Percentiles rank a stretch among this genome's conserved stretches.
Conservation (phyloP, 2,329 filamentous ascomycete species). For the Ramularia endophylla region DNA sequence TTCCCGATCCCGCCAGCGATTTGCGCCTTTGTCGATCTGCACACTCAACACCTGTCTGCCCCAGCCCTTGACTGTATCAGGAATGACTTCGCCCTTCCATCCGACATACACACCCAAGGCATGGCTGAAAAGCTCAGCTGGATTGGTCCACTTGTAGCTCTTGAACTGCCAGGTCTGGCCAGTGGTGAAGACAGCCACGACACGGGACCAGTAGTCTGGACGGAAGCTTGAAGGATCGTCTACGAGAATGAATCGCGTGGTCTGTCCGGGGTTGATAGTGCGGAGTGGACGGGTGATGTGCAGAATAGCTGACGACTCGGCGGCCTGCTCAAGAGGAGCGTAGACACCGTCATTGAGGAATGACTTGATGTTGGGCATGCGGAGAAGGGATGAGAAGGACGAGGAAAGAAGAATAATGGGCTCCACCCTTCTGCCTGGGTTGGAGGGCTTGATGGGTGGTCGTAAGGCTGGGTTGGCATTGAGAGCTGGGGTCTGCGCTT, state of each 20-base stretch:
- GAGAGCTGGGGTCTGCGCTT: slow-evolving; percentile 41
- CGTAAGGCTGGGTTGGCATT: slow-evolving; percentile 32
- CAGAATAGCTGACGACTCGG: slow-evolving; percentile 64
- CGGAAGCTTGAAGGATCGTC: slow-evolving; percentile 93
- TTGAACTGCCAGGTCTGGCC: slow-evolving; percentile 99
- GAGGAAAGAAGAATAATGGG: slow-evolving; percentile 97
- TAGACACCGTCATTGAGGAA: slow-evolving; percentile 86
- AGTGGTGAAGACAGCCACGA: slow-evolving; percentile 95
- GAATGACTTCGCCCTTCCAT: slow-evolving; percentile 77
- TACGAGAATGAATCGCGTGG: slow-evolving; percentile 90
- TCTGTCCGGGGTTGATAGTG: slow-evolving; percentile 60
- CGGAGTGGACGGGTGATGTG: slow-evolving; percentile 76
- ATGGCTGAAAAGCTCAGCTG: slow-evolving; percentile 83
- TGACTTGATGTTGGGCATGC: slow-evolving; percentile 90
- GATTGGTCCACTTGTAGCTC: slow-evolving; percentile 90
- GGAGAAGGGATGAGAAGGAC: slow-evolving; percentile 87
- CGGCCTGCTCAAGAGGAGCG: slow-evolving; percentile 61
- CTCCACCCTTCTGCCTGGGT: slow-evolving; percentile 49
- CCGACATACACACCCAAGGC: slow-evolving; percentile 84
- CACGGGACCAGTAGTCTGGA: slow-evolving; percentile 92
- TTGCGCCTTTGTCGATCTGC: slow-evolving; percentile 64
- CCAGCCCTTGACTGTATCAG: slow-evolving; percentile 74
- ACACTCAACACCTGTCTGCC: slow-evolving; percentile 75
- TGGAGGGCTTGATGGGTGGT: slow-evolving; percentile 30
- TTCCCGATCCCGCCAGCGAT: slow-evolving; percentile 81